phyloP scores from a whole-genome alignment of 1,284 basidiomycete species.

The Fomitiporia mediterranea region DNA sequence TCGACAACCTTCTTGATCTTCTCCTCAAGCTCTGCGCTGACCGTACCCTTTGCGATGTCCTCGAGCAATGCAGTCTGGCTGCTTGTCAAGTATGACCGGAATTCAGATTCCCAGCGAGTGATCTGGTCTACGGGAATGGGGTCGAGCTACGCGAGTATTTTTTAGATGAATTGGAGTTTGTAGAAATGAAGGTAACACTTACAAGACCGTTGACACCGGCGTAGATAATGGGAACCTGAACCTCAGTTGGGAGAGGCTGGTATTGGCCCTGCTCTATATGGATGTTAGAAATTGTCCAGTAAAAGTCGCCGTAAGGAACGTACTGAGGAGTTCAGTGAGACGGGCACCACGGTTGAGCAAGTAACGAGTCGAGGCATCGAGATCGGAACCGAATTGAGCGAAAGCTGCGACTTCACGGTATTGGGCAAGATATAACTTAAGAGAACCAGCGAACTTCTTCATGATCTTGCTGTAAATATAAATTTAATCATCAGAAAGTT shows the following conservation, averaged over 20 bases:
- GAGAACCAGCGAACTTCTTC: constrained; percentile 99
- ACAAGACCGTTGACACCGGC: constrained; percentile 98
- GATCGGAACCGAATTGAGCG: constrained; percentile 99
- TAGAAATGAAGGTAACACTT: constrained; percentile 30
- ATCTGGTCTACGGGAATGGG: constrained; percentile 93
- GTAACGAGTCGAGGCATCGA: constrained; percentile 98
- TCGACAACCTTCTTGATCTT: constrained; percentile 92
- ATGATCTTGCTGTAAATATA: constrained; percentile 75
- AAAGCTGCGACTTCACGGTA: constrained; percentile 99
- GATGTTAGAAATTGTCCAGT: not conserved
- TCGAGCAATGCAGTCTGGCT: constrained; percentile 67
- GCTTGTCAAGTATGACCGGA: constrained; percentile 77
- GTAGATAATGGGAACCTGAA: constrained; percentile 98
- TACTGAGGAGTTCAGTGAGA: constrained; percentile 95
- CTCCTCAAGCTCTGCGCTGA: constrained; percentile 86
- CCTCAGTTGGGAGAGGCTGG: constrained; percentile 86
- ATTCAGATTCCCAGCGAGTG: constrained; percentile 88
- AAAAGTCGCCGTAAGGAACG: constrained; percentile 27
- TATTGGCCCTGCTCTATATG: constrained; percentile 92
- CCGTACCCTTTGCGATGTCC: constrained; percentile 79
- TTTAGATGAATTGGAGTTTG: constrained; percentile 13
- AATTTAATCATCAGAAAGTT: not conserved
- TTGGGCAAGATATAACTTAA: constrained; percentile 99
- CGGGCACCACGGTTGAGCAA: constrained; percentile 95
- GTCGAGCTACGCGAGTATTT: constrained; percentile 56